Base-by-base conservation (phyloP, 2,329 filamentous ascomycete species). In the Westerdykella ornata region DNA sequence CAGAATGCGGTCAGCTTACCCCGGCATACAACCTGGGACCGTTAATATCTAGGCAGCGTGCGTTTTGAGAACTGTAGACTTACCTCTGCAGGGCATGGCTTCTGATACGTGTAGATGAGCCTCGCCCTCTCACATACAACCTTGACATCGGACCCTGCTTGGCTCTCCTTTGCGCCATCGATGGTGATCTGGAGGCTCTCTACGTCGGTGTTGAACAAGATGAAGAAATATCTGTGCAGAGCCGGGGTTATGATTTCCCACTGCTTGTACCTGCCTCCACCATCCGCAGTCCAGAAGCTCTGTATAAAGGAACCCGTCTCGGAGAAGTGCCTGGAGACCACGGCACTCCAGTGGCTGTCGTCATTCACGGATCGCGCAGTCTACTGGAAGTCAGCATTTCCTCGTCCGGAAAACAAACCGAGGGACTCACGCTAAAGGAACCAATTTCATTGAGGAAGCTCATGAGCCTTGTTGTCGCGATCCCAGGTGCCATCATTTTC, bases 91-190 rank as follows among this genome's bases (percentile, higher is more conserved):
- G 22, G 88, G 45, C 84, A 85, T 39, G 83, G 84, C 47, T 84
- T 87, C 38, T 85, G 80, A 58, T 90, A 96, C 78, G 86, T 94
- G 62, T 95, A 94, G 4, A 92, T 83, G 43, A 97, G 79, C 56
- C 81, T 92, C 18, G 88, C 81, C 55, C 81, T 85, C 17, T 72
- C 70, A 57, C 86, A 88, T 53, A 87, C 84, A 16, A 96, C 82
- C 52, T 82, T 82, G 55, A 85, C 81, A 35, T 79, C 80, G 36
- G 82, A 80, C 7, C 22, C 22, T 42, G 76, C 78, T 33, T 33
- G 30, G 1, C 68, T 72, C 51, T 84, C 79, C 19, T 68, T 70
- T 13, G 76, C 70, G 29, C 80, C 82, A 53, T 94, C 88, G 55
- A 94, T 76, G 16, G 88, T 80, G 60, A 97, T 77, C 62, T 95